Evolutionary conservation across 495 filamentous ascomycete species (phyloP).

Genomic region (Patellaria atrata): DNA sequence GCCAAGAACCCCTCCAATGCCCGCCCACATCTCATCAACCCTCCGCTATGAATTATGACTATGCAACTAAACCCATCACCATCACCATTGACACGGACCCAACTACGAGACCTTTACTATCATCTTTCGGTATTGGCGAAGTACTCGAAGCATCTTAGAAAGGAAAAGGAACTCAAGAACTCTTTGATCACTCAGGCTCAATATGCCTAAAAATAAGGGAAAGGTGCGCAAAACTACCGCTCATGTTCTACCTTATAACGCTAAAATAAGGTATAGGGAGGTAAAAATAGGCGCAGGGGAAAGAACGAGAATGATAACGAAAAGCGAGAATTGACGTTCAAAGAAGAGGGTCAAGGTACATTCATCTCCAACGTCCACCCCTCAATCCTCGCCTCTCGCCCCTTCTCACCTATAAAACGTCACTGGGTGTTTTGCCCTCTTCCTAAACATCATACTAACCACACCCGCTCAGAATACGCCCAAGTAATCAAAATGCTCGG

Average conservation of each 20-base stretch:
- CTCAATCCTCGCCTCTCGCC: not conserved
- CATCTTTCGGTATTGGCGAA: not conserved
- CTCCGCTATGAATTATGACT: slow-evolving; percentile 1
- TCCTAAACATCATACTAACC: slow-evolving; percentile 7
- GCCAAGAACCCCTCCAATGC: too few species aligned
- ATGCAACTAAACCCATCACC: not conserved
- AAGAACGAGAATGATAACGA: slow-evolving; percentile 99
- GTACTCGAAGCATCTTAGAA: slow-evolving; percentile 1
- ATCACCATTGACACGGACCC: not conserved
- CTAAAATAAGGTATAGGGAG: slow-evolving; percentile 48
- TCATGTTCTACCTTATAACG: slow-evolving; percentile 8
- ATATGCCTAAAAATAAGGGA: slow-evolving; percentile 98
- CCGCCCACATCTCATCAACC: too few species aligned
- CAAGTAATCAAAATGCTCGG: slow-evolving; percentile 98
- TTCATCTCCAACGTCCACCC: slow-evolving; percentile 3
- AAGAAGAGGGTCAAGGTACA: slow-evolving; percentile 88
- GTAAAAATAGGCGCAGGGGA: slow-evolving; percentile 95
- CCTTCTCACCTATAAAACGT: slow-evolving; percentile 1
- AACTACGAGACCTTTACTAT: not conserved
- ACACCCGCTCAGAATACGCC: slow-evolving; percentile 67
- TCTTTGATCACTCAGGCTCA: slow-evolving; percentile 26
- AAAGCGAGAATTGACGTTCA: slow-evolving; percentile 97
- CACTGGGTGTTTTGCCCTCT: too few species aligned
- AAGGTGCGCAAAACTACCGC: slow-evolving; percentile 47
- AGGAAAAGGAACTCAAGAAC: slow-evolving; percentile 3